Evolutionary conservation across 306 rosid species (phyloP), one percentile per base, ranked within the genome.

Genomic region (Quercus gilva): DNA sequence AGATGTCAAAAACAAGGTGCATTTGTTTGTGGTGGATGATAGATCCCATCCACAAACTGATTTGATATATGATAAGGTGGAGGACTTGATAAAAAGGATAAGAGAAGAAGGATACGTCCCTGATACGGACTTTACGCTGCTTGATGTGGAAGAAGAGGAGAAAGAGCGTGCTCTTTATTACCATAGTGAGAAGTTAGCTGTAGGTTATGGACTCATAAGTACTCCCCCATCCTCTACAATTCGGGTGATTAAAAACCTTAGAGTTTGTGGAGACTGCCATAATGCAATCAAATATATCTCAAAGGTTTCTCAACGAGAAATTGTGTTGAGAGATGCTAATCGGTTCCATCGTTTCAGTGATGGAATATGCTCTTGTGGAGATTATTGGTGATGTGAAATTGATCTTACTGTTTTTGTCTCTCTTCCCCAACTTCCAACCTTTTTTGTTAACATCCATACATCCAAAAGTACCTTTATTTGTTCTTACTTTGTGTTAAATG

Each of bases 221-320:
- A 83, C 88, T 29, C 89, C 92, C 21, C 65, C 89, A 33, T 80
- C 86, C 15, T 79, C 89, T 23, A 77, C 85, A n/a, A 71, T 90
- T 76, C 79, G 91, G 78, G 90, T 91, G 79, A 90, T 90, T 63
- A 90, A 93, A 79, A 90, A 90, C 85, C 92, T 90, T 13, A 81
- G 93, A 82, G 93, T 93, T 20, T 91, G 94, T 77, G 92, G 97
- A 76, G 93, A 90, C 72, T 93, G 97, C 80, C 97, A 90, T 60
- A 93, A 72, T 80, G 94, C 98, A 69, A 84, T 90, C 85, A 93
- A 88, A 72, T 88, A 86, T 67, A 84, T 91, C 69, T 85, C 90
- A 1, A 90, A 87, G 79, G 87, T 87, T 81, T 87, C 67, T 76
- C 61, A 80, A 56, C 76, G 90, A 81, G 91, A 93, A 74, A 88